These are phyloP conservation scores for Claviceps capensis DNA, from an alignment of 2,329 filamentous ascomycete species.

Conservation along the genomic window DNA sequence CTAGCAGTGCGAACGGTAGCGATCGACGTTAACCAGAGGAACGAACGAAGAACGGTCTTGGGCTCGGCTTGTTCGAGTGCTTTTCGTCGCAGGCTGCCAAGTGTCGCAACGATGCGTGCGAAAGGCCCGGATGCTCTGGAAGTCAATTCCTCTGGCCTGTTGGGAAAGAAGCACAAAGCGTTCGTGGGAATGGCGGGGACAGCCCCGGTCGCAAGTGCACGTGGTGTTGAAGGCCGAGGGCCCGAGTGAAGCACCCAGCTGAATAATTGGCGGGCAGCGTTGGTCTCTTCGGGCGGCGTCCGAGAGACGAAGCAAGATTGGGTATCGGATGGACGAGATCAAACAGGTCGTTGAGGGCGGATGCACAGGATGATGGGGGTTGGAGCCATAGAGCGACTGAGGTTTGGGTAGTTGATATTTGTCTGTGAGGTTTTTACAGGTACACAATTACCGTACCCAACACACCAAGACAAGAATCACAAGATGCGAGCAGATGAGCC, in stretches of 20 bases:
- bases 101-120: not conserved
- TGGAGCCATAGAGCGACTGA: not conserved
- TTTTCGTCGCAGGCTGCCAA: not conserved
- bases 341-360: not conserved
- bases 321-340: not conserved
- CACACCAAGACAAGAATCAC: too few relatives aligned
- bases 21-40: not conserved
- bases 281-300: not conserved
- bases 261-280: conserved; percentile 1
- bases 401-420: not conserved
- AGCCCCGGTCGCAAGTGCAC: conserved; percentile 3
- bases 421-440: not conserved
- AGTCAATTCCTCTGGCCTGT: not conserved
- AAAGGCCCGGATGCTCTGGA: not conserved
- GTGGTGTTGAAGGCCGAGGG: not conserved
- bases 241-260: not conserved
- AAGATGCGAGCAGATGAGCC: too few relatives aligned
- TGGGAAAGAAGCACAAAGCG: not conserved
- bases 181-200: not conserved
- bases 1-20: not conserved
- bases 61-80: not conserved
- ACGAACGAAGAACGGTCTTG: not conserved
- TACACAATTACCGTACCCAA: too few relatives aligned
- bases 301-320: not conserved
- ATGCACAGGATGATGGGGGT: not conserved